These are phyloP conservation scores for Saccharomycopsis fibuligera DNA, from an alignment of 805 yeast species.

Conservation along the genomic window DNA sequence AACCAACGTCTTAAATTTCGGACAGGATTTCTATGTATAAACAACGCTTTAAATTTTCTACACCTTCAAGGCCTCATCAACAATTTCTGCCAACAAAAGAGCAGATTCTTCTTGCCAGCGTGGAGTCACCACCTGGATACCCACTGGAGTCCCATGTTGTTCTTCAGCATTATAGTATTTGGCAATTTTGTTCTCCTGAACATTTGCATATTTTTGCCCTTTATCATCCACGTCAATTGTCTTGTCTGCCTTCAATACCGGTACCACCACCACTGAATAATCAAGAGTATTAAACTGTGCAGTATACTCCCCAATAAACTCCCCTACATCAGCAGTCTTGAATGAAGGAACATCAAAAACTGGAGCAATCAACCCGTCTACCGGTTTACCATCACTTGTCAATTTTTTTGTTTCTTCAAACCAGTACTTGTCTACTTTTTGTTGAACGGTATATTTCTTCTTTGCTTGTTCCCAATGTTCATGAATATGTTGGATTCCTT, in stretches of 20 bases:
- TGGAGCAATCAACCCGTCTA: constrained; percentile 47
- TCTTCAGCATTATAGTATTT: constrained; percentile 42
- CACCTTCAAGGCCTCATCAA: constrained; percentile 36
- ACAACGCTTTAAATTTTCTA: too few species aligned
- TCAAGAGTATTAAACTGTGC: constrained; percentile 36
- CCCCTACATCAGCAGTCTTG: constrained; percentile 25
- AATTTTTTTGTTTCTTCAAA: constrained; percentile 24
- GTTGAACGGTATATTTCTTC: constrained; percentile 32
- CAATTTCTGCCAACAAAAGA: constrained; percentile 32
- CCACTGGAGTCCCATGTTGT: constrained; percentile 47
- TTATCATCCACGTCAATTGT: constrained; percentile 27
- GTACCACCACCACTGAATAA: constrained; percentile 37
- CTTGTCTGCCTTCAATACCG: constrained; percentile 36
- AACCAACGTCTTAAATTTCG: too few species aligned
- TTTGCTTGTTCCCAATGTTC: constrained; percentile 38
- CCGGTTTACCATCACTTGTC: constrained; percentile 34
- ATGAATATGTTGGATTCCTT: constrained; percentile 15
- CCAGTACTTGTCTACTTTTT: constrained; percentile 35
- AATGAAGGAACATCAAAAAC: constrained; percentile 38
- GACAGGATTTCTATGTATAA: too few species aligned
- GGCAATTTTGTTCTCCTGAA: constrained; percentile 28
- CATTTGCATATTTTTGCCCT: constrained; percentile 22
- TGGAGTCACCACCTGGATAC: constrained; percentile 48
- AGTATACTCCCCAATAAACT: constrained; percentile 37
- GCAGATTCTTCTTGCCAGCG: constrained; percentile 56